Conservation (phyloP, 805 yeast genomes). For the Candida boidinii region DNA sequence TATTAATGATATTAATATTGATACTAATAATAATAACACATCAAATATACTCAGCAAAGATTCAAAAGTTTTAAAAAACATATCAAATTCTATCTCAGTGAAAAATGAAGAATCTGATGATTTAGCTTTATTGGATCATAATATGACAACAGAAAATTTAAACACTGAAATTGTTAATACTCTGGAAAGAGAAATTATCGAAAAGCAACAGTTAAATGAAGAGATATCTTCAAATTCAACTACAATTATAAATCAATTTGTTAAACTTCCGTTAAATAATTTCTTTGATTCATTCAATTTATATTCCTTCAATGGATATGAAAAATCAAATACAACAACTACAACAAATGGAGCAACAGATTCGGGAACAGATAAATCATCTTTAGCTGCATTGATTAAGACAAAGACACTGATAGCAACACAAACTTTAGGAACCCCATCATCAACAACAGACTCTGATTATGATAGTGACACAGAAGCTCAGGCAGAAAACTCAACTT, state of each 20-base stretch:
- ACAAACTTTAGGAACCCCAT: not conserved
- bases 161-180: constrained; percentile 8
- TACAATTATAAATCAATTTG: constrained; percentile 18
- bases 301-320: constrained; percentile 23
- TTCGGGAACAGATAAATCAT: not conserved
- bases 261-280: constrained; percentile 17
- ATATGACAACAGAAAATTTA: constrained; percentile 3
- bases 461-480: no score
- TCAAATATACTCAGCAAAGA: not conserved
- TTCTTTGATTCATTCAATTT: constrained; percentile 14
- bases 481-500: constrained; percentile 10
- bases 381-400: not conserved
- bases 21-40: not conserved
- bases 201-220: no score
- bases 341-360: constrained; percentile 1
- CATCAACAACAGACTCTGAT: not conserved
- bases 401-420: not conserved
- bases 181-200: no score
- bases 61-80: not conserved
- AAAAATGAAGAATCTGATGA: not conserved
- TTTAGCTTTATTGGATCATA: not conserved
- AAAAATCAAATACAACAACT: constrained; percentile 6
- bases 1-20: no score
- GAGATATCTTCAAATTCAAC: constrained; percentile 14
- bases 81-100: not conserved